Evolutionary conservation across 2,329 filamentous ascomycete species (phyloP), one percentile per base, ranked within the genome.

Genomic region (Talaromyces sp.): DNA sequence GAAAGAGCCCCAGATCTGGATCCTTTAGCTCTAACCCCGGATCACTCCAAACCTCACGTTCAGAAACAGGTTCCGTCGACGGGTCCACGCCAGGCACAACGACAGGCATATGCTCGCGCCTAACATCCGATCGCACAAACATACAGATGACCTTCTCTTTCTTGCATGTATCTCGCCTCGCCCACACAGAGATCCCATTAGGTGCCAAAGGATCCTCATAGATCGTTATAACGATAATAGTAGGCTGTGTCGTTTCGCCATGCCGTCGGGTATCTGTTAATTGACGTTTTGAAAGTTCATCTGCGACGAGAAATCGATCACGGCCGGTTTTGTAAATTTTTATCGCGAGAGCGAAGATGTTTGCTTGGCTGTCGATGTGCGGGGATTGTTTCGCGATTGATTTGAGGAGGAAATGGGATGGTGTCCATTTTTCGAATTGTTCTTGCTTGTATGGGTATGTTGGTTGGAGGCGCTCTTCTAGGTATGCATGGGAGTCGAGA

Each of bases 361-460:
- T 35, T n/a, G 13, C 33, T 16, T n/a, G n/a, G 33, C 33, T 35
- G n/a, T 35, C 33, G 9, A 35, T 35, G 13, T 35, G 33, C 7
- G 33, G 33, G 5, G 13, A 14, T 16, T 35, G 33, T n/a, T 35
- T 35, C n/a, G 33, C 33, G 13, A 35, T n/a, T 6, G 9, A 35
- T 16, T 35, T 14, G 2, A 35, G 33, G 13, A 14, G 7, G 13
- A 14, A 14, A 6, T 2, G 13, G n/a, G 33, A 14, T 14, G 33
- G 33, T 7, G 33, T 16, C 33, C 33, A 35, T 35, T 27, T 27
- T 27, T 27, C 24, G 24, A 27, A 27, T 27, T 27, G 5, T 27
- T 27, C 24, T 27, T 27, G 4, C 9, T 27, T 27, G 54, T 51
- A 59, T 47, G 30, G 37, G 37, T n/a, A n/a, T n/a, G n/a, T n/a